Evolutionary conservation across 768 basidiomycete genomes (phyloP), one percentile per base, ranked within the genome.

Genomic region (Lentinula detonsa): DNA sequence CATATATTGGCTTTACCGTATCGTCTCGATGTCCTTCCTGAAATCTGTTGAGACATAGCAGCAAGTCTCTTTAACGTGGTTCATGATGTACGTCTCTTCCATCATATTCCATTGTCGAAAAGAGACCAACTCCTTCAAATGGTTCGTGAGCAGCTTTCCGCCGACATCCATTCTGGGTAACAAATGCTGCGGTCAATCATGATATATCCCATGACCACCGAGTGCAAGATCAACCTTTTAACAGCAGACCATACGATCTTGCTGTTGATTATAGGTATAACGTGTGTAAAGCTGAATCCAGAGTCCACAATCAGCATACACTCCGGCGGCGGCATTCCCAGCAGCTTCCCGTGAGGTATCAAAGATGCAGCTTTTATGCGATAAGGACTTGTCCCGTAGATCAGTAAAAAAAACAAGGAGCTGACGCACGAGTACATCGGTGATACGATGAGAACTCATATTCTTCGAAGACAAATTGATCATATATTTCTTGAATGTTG

Each of bases 71-170:
- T 96, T 95, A 67, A 93, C 89, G 67, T 90, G 83, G 75, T 96
- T 95, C 79, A 97, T 88, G 69, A 98, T 90, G 71, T 89, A 85
- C 2, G 93, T 95, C 72, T 98, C 90, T 68, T 97, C 94, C 87
- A 95, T 95, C 91, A 98, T 93, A 72, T 98, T 93, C 91, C 93
- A 98, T 70, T 98, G 95, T 48, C 96, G 87, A 72, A 91, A 98
- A 11, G 94, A 96, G 5, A 95, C 85, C 49, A 95, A 81, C 69
- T 95, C 92, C 70, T 97, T 97, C 23, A 98, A 82, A 56, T 96
- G 91, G 73, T 98, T 98, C 28, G 95, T 98, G 61, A 98, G 73
- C 9, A 98, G 81, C 75, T 98, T 97, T 51, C 95, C 96, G 56
- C 96, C 95, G 16, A 97, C 87, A 69, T 97, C 94, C 72, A 98